Evolutionary conservation across 2,329 filamentous ascomycete genomes (phyloP).

Genomic region (Colletotrichum nymphaeae): DNA sequence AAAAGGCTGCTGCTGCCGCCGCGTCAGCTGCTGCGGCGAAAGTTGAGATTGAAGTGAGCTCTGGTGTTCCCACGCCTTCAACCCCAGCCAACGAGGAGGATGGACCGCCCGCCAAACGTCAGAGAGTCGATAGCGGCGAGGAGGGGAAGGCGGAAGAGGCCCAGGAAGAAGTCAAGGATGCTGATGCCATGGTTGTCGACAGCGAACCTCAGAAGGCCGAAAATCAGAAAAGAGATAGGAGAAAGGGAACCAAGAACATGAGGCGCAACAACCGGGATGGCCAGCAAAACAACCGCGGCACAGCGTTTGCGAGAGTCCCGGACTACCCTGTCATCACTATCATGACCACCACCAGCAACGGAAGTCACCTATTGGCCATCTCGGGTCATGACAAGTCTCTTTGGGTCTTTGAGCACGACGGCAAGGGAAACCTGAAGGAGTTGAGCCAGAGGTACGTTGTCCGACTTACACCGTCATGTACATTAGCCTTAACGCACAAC

Average conservation of each 20-base stretch:
- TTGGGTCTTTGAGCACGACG: slow-evolving; percentile 80
- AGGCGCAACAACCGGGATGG: slow-evolving; percentile 47
- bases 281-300: slow-evolving; percentile 44
- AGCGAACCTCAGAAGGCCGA: slow-evolving; percentile 39
- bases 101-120: slow-evolving; percentile 55
- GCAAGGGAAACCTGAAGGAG: slow-evolving; percentile 70
- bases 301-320: slow-evolving; percentile 47
- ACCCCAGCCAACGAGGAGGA: slow-evolving; percentile 37
- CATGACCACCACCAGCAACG: slow-evolving; percentile 71
- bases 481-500: slow-evolving; percentile 42
- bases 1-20: slow-evolving; percentile 42
- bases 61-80: slow-evolving; percentile 29
- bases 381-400: slow-evolving; percentile 94
- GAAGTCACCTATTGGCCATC: slow-evolving; percentile 78
- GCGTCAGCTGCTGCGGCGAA: slow-evolving; percentile 39
- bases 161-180: slow-evolving; percentile 39
- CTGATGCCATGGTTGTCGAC: slow-evolving; percentile 35
- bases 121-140: slow-evolving; percentile 48
- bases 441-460: slow-evolving; percentile 76
- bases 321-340: slow-evolving; percentile 76
- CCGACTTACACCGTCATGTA: slow-evolving; percentile 14
- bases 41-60: slow-evolving; percentile 42
- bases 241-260: slow-evolving; percentile 36
- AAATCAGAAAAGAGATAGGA: slow-evolving; percentile 41
- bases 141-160: slow-evolving; percentile 47